Evolutionary conservation across 2,329 filamentous ascomycete species (phyloP).

Genomic region (Acrodontium crateriforme): DNA sequence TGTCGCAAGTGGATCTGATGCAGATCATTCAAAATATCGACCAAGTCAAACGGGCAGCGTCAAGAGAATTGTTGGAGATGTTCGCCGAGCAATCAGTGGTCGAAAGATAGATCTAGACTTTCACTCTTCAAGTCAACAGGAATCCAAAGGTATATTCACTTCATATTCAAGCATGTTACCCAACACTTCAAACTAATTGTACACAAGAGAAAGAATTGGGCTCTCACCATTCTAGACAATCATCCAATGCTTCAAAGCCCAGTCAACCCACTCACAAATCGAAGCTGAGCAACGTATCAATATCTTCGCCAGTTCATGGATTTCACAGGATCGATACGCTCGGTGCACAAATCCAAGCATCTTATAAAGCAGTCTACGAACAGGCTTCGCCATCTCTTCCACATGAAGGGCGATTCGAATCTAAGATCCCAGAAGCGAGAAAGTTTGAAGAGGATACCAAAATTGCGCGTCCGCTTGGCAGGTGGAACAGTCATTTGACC

Average conservation of each 20-base stretch:
- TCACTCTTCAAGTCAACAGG: too few relatives aligned
- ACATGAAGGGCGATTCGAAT: slow-evolving; percentile 1
- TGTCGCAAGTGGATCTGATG: slow-evolving; percentile 5
- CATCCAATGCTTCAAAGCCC: too few relatives aligned
- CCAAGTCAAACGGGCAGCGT: slow-evolving; percentile 49
- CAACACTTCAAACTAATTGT: too few relatives aligned
- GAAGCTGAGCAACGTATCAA: too few relatives aligned
- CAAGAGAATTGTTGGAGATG: slow-evolving; percentile 73
- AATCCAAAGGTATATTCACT: too few relatives aligned
- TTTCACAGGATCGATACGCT: slow-evolving; percentile 53
- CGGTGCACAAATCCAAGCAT: slow-evolving; percentile 33
- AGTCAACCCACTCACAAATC: too few relatives aligned
- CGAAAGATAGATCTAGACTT: too few relatives aligned
- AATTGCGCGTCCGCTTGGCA: too few relatives aligned
- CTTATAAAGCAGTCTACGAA: slow-evolving; percentile 37
- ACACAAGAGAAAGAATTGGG: too few relatives aligned
- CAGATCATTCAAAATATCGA: slow-evolving; percentile 6
- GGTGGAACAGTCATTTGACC: slow-evolving; percentile 46
- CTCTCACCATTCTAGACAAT: too few relatives aligned
- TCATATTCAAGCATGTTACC: too few relatives aligned
- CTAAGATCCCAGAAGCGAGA: background rate
- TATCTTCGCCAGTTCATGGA: too few relatives aligned
- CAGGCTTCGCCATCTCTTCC: slow-evolving; percentile 30
- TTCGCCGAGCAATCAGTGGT: slow-evolving; percentile 65
- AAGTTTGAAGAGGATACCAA: background rate